Percentiles rank a stretch among this genome's conserved stretches.
phyloP scores from a whole-genome alignment of 495 filamentous ascomycete species.

The Oidiodendron maius region DNA sequence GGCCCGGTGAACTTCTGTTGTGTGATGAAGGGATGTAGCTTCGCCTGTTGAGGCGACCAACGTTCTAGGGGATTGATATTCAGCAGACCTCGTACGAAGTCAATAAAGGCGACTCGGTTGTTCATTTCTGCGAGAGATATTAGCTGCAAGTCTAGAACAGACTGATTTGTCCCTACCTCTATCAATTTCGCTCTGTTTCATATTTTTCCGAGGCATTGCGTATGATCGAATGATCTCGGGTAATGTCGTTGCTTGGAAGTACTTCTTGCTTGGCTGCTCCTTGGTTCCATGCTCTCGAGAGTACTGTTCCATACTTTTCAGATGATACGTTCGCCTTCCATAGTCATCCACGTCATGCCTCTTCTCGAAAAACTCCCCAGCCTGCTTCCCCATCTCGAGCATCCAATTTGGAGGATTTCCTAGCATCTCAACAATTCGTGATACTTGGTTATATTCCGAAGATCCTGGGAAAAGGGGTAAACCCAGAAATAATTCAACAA shows the following conservation, averaged over 20 bases:
- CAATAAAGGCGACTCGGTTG: slow-evolving; percentile 96
- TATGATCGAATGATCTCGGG: slow-evolving; percentile 97
- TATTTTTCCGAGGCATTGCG: slow-evolving; percentile 97
- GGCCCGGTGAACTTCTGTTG: slow-evolving; percentile 95
- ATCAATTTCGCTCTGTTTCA: slow-evolving; percentile 96
- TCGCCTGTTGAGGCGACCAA: slow-evolving; percentile 98
- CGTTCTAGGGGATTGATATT: slow-evolving; percentile 94
- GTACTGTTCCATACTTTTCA: slow-evolving; percentile 97
- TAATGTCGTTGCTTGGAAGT: slow-evolving; percentile 88
- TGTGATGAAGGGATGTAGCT: slow-evolving; percentile 97
- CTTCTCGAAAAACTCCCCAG: slow-evolving; percentile 97
- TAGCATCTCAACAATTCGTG: slow-evolving; percentile 96
- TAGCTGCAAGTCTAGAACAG: slow-evolving; percentile 4
- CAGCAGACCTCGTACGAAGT: slow-evolving; percentile 93
- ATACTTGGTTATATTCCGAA: slow-evolving; percentile 98
- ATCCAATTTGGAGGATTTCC: slow-evolving; percentile 97
- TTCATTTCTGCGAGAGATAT: slow-evolving; percentile 72
- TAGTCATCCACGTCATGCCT: slow-evolving; percentile 69
- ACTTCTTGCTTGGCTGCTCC: slow-evolving; percentile 99
- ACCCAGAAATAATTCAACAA: slow-evolving; percentile 95
- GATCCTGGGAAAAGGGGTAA: slow-evolving; percentile 95
- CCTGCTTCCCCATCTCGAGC: slow-evolving; percentile 98
- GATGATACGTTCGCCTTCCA: slow-evolving; percentile 78
- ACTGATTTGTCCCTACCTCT: slow-evolving; percentile 58
- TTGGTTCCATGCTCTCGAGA: slow-evolving; percentile 91